phyloP scores from a whole-genome alignment of 2,329 filamentous ascomycete species.

The Akanthomyces dipterigenus region DNA sequence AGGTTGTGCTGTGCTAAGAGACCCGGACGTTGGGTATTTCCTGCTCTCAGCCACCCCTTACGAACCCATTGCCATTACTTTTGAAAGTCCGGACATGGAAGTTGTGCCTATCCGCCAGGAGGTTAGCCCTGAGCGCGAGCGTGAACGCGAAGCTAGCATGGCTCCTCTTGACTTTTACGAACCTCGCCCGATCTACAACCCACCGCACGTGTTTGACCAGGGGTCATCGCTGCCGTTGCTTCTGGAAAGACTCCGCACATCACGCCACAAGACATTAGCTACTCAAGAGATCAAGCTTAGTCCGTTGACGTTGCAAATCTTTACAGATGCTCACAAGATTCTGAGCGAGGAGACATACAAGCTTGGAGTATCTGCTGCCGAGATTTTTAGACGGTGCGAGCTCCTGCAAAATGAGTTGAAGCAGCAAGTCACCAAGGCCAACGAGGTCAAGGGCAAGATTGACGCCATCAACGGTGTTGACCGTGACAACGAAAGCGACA shows the following conservation, averaged over 20 bases:
- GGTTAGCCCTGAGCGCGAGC: constrained; percentile 33
- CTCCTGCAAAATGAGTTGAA: constrained; percentile 60
- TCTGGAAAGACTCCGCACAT: constrained; percentile 50
- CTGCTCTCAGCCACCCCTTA: constrained; percentile 53
- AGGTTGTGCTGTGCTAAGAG: constrained; percentile 46
- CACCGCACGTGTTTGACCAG: constrained; percentile 53
- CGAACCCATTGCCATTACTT: constrained; percentile 51
- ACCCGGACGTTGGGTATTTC: constrained; percentile 59
- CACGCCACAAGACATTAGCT: constrained; percentile 53
- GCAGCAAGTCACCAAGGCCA: constrained; percentile 60
- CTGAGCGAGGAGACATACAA: constrained; percentile 63
- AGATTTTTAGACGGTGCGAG: constrained; percentile 66
- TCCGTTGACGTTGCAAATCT: constrained; percentile 61
- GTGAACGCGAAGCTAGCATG: constrained; percentile 36
- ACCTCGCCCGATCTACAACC: constrained; percentile 60
- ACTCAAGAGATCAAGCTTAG: constrained; percentile 64
- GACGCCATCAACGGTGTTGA: constrained; percentile 51
- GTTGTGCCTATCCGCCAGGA: constrained; percentile 36
- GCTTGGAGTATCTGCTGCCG: constrained; percentile 62
- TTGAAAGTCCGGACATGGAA: constrained; percentile 51
- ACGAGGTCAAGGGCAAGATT: constrained; percentile 58
- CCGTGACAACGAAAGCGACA: constrained; percentile 44
- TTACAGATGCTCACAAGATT: constrained; percentile 67
- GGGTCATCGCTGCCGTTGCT: constrained; percentile 49
- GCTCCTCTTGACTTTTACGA: constrained; percentile 48